Evolutionary conservation across 2,329 filamentous ascomycete species (phyloP), one percentile per base, ranked within the genome.

Genomic region (Parastagonospora nodorum): DNA sequence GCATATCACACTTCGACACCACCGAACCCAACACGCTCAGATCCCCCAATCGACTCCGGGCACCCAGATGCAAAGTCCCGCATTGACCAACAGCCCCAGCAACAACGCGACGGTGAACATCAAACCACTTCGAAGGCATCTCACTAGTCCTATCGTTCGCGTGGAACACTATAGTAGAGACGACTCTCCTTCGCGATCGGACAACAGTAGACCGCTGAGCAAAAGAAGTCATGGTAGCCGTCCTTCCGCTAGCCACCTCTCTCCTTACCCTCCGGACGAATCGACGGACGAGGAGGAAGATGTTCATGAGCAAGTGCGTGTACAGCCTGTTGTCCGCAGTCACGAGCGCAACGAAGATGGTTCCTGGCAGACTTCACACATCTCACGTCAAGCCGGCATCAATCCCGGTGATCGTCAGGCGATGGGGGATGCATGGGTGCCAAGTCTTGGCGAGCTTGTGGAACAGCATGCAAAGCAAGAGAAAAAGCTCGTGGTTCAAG

Each of bases 401-500:
- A 77, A 74, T 32, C 82, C 82, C 8, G 63, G 71, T 5, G 71
- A 76, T 31, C 75, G 82, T 38, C 74, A 71, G 28, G 57, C 65
- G 29, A 63, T 78, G 55, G 68, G 66, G 4, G 66, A 79, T 45
- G 67, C 71, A 12, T 74, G 74, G 39, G 72, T 82, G 4, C 74
- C 74, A 11, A 83, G 76, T 42, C 70, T 82, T 7, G 80, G 81
- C 41, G 80, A 84, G 24, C 69, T 82, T 42, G 75, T 78, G 41
- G 70, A 77, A 37, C 71, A 77, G 50, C 75, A 78, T 42, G 70
- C 77, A 30, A 68, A 76, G 29, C 74, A 77, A 3, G 78, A 82
- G 43, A 82, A 78, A 59, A 82, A 82, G 50, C 72, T 75, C 8
- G 80, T 82, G 45, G 82, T 85, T 30, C 74, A 76, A 44, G 72